These are phyloP conservation scores for Boletus reticulatus DNA, from an alignment of 768 basidiomycete species.

Conservation along the genomic window DNA sequence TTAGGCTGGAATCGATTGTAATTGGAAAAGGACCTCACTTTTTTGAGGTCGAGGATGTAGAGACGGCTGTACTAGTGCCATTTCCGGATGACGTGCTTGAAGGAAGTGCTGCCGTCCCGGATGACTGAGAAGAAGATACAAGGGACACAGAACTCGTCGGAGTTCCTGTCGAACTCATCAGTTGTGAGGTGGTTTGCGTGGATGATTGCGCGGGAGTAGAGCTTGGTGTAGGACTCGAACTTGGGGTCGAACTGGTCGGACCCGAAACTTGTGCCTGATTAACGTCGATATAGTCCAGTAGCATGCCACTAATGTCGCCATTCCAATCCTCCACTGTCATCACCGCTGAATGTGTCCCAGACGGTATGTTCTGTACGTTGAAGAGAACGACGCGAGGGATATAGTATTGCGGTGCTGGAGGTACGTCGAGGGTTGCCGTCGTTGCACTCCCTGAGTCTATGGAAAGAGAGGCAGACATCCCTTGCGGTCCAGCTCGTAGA, in stretches of 20 bases:
- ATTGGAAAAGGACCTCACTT: slow-evolving; percentile 7
- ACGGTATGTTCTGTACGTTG: slow-evolving; percentile 18
- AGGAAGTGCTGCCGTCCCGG: slow-evolving; percentile 9
- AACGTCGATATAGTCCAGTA: slow-evolving; percentile 27
- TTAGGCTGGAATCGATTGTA: background rate
- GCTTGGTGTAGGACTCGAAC: background rate
- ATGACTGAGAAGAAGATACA: background rate
- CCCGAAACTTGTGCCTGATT: slow-evolving; percentile 19
- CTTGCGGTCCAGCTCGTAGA: slow-evolving; percentile 25
- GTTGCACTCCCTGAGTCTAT: slow-evolving; percentile 23
- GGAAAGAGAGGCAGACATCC: slow-evolving; percentile 27
- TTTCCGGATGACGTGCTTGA: slow-evolving; percentile 12
- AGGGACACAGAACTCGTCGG: background rate
- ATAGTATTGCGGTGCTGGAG: slow-evolving; percentile 24
- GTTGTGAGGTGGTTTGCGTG: background rate
- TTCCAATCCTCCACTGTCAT: slow-evolving; percentile 28
- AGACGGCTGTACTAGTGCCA: background rate
- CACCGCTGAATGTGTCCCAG: slow-evolving; percentile 20
- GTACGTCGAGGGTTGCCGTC: slow-evolving; percentile 21
- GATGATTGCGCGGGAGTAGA: slow-evolving; percentile 6
- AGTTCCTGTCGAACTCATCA: background rate
- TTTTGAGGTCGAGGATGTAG: slow-evolving; percentile 5
- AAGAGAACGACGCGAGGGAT: slow-evolving; percentile 21
- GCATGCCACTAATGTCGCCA: slow-evolving; percentile 26
- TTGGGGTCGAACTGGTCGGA: background rate